Base-by-base conservation (phyloP, 495 filamentous ascomycete species). In the Trichoderma parareesei region DNA sequence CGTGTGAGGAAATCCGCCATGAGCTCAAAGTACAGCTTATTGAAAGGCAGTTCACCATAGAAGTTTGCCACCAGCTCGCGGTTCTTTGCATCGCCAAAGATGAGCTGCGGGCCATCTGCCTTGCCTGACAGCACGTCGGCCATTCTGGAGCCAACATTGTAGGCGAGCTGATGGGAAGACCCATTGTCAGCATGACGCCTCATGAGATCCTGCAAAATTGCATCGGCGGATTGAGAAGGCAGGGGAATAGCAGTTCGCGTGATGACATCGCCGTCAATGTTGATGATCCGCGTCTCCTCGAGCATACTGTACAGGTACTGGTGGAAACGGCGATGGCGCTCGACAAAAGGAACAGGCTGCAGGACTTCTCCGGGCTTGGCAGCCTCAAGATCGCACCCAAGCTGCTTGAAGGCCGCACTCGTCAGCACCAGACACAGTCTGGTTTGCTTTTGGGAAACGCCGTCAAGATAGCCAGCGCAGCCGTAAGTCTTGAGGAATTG, bases 21-120 rank as follows among this genome's bases (percentile, higher is more conserved):
- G 20, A 35, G 11, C 55, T 60, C 7, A 5, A 33, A 35, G 1
- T 7, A 60, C 2, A 60, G 18, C 18, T 35, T 33, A n/a, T 60
- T 60, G 18, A 60, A 7, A 16, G 27, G 27, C 2, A 16, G n/a
- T 46, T 79, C 69, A 10, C 71, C 70, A 43, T 82, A 82, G 53
- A 80, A 65, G 38, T 69, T 73, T 1, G 73, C 68, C 0, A 78
- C 73, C 0, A 80, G 66, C 35, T 77, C 67, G 33, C 77, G 71
- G 3, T 74, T 76, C 64, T 81, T 71, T 16, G 66, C 49, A 2
- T 67, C 70, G 4, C 76, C 78, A 40, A 82, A 82, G 13, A 82
- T 73, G 8, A 82, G 49, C 49, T 77, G 64, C 27, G 79, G 65
- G 0, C 75, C 77, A 68, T 82, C 79, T 9, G 67, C 68, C 49